phyloP scores from a whole-genome alignment of 208 protist genomes.

The Leishmania gerbilli region DNA sequence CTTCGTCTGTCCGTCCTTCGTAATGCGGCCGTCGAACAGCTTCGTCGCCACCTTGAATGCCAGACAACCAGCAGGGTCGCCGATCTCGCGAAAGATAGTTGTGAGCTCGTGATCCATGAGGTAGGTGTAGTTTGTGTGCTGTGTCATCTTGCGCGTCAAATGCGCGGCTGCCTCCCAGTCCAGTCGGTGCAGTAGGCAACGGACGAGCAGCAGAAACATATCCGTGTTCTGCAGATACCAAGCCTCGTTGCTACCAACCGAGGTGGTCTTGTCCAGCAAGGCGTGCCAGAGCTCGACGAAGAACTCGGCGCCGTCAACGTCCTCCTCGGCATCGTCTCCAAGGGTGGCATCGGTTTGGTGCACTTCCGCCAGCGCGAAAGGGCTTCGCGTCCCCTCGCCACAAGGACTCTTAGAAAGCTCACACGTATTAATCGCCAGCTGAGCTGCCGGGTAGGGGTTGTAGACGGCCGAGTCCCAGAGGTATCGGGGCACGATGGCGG shows the following conservation, averaged over 20 bases:
- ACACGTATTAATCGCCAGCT: slow-evolving; percentile 15
- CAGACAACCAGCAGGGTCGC: slow-evolving; percentile 80
- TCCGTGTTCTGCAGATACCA: slow-evolving; percentile 88
- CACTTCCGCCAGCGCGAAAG: slow-evolving; percentile 16
- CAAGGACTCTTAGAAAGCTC: not conserved
- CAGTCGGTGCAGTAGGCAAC: slow-evolving; percentile 81
- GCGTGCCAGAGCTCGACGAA: slow-evolving; percentile 81
- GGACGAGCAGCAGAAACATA: slow-evolving; percentile 80
- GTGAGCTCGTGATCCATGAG: slow-evolving; percentile 87
- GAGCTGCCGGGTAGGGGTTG: slow-evolving; percentile 75
- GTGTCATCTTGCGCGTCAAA: slow-evolving; percentile 71
- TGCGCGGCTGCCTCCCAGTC: slow-evolving; percentile 88
- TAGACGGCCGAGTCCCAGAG: slow-evolving; percentile 78
- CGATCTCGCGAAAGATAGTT: slow-evolving; percentile 81
- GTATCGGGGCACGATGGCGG: slow-evolving; percentile 59
- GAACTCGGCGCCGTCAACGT: slow-evolving; percentile 52
- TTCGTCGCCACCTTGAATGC: slow-evolving; percentile 90
- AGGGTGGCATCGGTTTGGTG: slow-evolving; percentile 17
- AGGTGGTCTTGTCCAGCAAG: slow-evolving; percentile 61
- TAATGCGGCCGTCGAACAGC: slow-evolving; percentile 88
- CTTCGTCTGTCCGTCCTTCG: slow-evolving; percentile 68
- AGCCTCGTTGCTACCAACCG: slow-evolving; percentile 50
- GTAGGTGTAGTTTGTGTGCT: slow-evolving; percentile 78
- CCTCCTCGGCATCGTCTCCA: slow-evolving; percentile 5
- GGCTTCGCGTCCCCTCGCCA: not conserved